Percentiles rank a stretch among this genome's conserved stretches.
Conservation (phyloP, 305 asterid species). For the Fraxinus albicans region DNA sequence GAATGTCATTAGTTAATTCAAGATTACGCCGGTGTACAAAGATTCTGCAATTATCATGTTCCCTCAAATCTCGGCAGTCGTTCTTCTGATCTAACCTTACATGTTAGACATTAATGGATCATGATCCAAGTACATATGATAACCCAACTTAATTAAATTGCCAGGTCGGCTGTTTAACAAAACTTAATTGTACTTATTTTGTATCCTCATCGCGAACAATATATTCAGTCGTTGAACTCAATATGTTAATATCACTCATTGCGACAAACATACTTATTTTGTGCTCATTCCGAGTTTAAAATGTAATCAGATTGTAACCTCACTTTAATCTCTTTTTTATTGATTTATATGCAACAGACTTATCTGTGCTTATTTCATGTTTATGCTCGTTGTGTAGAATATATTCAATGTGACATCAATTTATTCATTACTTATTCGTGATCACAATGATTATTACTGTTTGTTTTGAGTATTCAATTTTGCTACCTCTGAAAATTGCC, state of each 20-base stretch:
- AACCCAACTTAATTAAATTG: too few species aligned
- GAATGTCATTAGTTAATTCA: too few species aligned
- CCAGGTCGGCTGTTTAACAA: too few species aligned
- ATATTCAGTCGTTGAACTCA: background rate
- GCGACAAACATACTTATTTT: background rate
- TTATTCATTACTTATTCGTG: background rate
- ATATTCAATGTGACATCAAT: background rate
- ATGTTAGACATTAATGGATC: too few species aligned
- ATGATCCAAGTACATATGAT: too few species aligned
- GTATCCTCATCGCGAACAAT: background rate
- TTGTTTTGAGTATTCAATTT: background rate
- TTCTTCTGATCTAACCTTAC: too few species aligned
- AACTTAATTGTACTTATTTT: background rate
- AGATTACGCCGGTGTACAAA: too few species aligned
- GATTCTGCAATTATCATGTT: too few species aligned
- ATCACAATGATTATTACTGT: background rate
- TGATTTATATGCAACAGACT: too few species aligned
- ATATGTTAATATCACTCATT: background rate
- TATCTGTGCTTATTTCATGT: background rate
- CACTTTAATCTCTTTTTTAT: too few species aligned
- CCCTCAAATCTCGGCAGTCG: too few species aligned
- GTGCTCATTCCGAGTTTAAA: background rate
- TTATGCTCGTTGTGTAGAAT: background rate
- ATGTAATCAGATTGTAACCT: background rate
- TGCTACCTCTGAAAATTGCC: background rate